These are phyloP conservation scores for Myxozyma geophila DNA, from an alignment of 805 yeast genomes.

Conservation along the genomic window DNA sequence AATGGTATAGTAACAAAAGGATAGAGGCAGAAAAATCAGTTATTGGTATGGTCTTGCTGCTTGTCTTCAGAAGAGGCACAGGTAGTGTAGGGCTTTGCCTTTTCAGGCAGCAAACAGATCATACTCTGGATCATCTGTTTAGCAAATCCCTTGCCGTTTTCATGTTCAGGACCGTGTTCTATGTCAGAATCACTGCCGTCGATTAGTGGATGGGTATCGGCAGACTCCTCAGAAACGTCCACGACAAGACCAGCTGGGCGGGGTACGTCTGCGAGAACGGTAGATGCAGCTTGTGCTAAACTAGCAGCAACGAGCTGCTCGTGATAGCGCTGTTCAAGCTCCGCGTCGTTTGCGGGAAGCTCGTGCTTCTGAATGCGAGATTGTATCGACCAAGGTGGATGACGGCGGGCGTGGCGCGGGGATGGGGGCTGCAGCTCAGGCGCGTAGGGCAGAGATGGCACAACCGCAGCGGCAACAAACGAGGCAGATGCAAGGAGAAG, in stretches of 20 bases:
- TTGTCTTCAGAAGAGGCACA: slow-evolving; percentile 4
- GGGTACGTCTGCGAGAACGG: background rate
- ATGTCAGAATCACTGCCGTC: background rate
- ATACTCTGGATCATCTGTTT: slow-evolving; percentile 21
- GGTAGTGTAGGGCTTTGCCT: slow-evolving; percentile 17
- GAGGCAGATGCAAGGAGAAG: background rate
- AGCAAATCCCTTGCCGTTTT: background rate
- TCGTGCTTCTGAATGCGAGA: slow-evolving; percentile 14
- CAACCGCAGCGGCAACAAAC: too few species aligned
- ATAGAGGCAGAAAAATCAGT: background rate
- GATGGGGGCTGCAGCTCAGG: background rate
- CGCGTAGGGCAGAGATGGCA: background rate
- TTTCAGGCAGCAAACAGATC: slow-evolving; percentile 22
- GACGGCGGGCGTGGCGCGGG: background rate
- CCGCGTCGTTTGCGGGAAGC: slow-evolving; percentile 10
- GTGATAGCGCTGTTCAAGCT: slow-evolving; percentile 1
- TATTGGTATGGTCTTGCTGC: background rate
- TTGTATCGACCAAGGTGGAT: slow-evolving; percentile 6
- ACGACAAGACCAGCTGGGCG: background rate
- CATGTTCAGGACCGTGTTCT: background rate
- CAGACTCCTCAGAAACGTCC: slow-evolving; percentile 6
- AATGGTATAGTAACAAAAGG: background rate
- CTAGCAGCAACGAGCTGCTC: background rate
- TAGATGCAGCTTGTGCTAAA: background rate
- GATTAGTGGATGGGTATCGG: background rate